Evolutionary conservation across 768 basidiomycete genomes (phyloP), one percentile per base, ranked within the genome.

Genomic region (Russula abietina): DNA sequence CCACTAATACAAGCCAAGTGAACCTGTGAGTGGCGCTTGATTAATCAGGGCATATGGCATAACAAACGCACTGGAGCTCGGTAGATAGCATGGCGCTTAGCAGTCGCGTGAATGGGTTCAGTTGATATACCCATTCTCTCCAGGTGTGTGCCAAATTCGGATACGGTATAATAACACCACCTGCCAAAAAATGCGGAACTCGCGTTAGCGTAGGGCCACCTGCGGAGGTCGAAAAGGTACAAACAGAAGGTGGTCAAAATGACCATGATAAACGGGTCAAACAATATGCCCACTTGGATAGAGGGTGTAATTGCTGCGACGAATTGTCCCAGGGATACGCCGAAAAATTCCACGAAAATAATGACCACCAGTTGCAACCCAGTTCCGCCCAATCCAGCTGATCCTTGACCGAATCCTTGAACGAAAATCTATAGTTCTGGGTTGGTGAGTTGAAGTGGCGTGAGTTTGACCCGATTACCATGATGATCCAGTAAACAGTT

Each of bases 291-390:
- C 43, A 77, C 79, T 70, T 88, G 85, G 55, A 93, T 81, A 51
- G 85, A 83, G 0, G 92, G 91, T 1, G 86, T 85, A 19, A 92
- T 73, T 2, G 92, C 84, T 22, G 86, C 91, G 46, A 95, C 77
- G 45, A 90, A 70, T 68, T 88, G 86, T 30, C 87, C 86, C 43
- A 93, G 75, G 17, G 87, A 83, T 30, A 94, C 91, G 62, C 83
- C 80, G 70, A 85, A 87, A 45, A 85, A 65, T 69, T 93, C 81
- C 75, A 88, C 81, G 75, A 91, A 83, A 17, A 91, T 75, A 65
- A 84, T 76, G 67, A 89, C 78, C 63, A 89, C 73, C 30, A 91
- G 76, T 66, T 87, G 85, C 79, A 90, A 88, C 49, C 86, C 87
- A 19, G 82, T 86, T 51, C 86, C 88, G 57, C 81, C 79, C 48